Evolutionary conservation across 1,139 yeast species (phyloP), one percentile per base, ranked within the genome.

Genomic region (Blastobotrys illinoisensis): DNA sequence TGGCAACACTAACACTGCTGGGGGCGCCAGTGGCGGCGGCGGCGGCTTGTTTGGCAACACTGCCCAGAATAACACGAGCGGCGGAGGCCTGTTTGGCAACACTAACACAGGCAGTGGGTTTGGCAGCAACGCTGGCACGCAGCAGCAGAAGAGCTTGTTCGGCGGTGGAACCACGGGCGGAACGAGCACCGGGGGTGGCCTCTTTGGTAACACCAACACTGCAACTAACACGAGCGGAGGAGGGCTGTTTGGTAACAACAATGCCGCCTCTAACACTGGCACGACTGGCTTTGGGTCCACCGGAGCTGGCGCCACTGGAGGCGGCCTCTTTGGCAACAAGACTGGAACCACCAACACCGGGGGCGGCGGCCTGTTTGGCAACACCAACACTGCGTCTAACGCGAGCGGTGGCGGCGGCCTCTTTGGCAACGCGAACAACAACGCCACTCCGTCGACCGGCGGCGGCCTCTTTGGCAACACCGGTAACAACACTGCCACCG

Each of bases 391-490:
- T 75, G 75, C 47, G 36, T 60, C 60, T 24, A 56, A 59, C 28
- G 48, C 62, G 1, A 49, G 61, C 45, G 45, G 44, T 11, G 51
- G 62, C 49, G 73, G 62, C 49, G 73, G 75, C 4, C 60, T 71
- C 43, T 72, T 72, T 62, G 77, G 76, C 16, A 58, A 60, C 56
- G 51, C 66, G n/a, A n/a, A n/a, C 11, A 59, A 50, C 43, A 58
- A 63, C 48, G 54, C 58, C 56, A 54, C 59, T 13, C 14, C 58
- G 6, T 21, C 57, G 18, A 50, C 61, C 6, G 56, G 58, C 32
- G 63, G 64, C 9, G 70, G 73, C 2, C 59, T 70, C 43, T 73
- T 73, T 60, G 75, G 76, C 18, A 56, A 57, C 51, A 66, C 46
- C 50, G 62, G 65, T 55, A 68, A 69, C 24, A 68, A 69, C 24